phyloP scores from a whole-genome alignment of 768 basidiomycete species.

The Amyloporia xantha region DNA sequence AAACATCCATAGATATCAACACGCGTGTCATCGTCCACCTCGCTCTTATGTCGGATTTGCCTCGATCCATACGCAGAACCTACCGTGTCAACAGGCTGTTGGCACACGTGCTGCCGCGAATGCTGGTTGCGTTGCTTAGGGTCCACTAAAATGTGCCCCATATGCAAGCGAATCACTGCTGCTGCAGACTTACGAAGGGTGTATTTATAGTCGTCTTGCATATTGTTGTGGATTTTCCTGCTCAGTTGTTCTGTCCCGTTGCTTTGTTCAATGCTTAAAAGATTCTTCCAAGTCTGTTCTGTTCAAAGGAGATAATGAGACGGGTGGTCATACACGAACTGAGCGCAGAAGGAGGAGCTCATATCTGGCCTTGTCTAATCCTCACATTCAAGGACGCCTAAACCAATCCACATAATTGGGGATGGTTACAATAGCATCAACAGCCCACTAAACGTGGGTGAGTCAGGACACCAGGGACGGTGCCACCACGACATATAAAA shows the following conservation, averaged over 20 bases:
- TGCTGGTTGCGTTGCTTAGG: constrained; percentile 85
- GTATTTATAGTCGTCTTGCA: constrained; percentile 43
- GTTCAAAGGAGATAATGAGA: background rate
- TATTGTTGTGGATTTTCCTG: background rate
- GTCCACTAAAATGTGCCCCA: constrained; percentile 77
- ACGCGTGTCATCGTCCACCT: constrained; percentile 34
- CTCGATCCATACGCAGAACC: constrained; percentile 73
- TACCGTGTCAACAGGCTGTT: constrained; percentile 77
- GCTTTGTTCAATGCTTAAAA: background rate
- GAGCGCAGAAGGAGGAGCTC: constrained; percentile 33
- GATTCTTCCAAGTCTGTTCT: background rate
- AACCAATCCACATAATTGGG: constrained; percentile 36
- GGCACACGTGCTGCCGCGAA: constrained; percentile 79
- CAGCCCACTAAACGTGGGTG: background rate
- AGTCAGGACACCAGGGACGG: constrained; percentile 21
- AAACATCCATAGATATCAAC: constrained; percentile 41
- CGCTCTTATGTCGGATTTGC: constrained; percentile 67
- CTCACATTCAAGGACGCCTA: constrained; percentile 40
- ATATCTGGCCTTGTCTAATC: constrained; percentile 89
- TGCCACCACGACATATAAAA: constrained; percentile 68
- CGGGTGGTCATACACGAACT: background rate
- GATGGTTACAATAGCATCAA: constrained; percentile 43
- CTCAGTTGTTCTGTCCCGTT: background rate
- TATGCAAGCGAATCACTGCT: constrained; percentile 80
- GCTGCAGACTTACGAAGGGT: constrained; percentile 71